Evolutionary conservation across 176 grass and related monocot genomes (phyloP).

Genomic region (Oryza brachyantha): DNA sequence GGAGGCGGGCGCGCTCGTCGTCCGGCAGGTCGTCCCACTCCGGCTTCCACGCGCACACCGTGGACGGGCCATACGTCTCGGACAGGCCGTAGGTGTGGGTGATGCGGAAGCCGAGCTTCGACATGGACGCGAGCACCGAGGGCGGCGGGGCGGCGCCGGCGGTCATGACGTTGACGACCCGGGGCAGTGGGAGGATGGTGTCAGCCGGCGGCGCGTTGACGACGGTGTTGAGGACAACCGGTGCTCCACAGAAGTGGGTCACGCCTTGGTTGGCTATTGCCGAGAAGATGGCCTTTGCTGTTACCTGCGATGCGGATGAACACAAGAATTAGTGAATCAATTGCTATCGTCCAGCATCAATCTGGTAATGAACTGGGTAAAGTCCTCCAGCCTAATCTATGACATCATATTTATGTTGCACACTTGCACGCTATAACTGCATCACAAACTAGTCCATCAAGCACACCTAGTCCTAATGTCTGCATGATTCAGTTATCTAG

Average conservation of each 20-base stretch:
- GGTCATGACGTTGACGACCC: slow-evolving; percentile 70
- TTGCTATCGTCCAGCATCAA: not conserved
- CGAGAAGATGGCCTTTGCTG: slow-evolving; percentile 86
- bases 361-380: not conserved
- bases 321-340: not conserved
- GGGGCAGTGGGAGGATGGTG: slow-evolving; percentile 68
- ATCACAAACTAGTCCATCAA: slow-evolving; percentile 11
- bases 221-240: slow-evolving; percentile 82
- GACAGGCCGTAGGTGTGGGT: slow-evolving; percentile 92
- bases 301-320: slow-evolving; percentile 47
- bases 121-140: slow-evolving; percentile 74
- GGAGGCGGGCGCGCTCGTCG: slow-evolving; percentile 62
- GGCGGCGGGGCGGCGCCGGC: slow-evolving; percentile 91
- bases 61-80: slow-evolving; percentile 83
- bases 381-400: not conserved
- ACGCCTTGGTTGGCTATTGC: slow-evolving; percentile 81
- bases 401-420: not conserved
- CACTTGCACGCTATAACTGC: not conserved
- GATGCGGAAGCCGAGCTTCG: slow-evolving; percentile 72
- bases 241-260: slow-evolving; percentile 88
- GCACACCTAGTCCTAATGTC: not conserved
- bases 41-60: slow-evolving; percentile 87
- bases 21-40: slow-evolving; percentile 74
- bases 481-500: not conserved
- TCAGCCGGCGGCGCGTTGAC: slow-evolving; percentile 81